phyloP scores from a whole-genome alignment of 495 filamentous ascomycete genomes.

The Annulohypoxylon stygium region DNA sequence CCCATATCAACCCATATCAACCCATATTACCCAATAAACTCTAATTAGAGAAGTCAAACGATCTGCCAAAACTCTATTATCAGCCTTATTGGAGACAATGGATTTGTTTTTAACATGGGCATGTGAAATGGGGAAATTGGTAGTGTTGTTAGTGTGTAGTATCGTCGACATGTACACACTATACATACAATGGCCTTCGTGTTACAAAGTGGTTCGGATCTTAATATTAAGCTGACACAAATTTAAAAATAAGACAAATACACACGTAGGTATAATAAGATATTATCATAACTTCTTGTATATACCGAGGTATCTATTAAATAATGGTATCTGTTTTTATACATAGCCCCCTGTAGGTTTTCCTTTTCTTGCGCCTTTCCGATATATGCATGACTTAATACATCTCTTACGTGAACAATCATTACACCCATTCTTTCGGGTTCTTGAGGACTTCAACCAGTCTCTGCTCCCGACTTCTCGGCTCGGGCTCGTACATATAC shows the following conservation, averaged over 20 bases:
- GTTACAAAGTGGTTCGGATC: background rate
- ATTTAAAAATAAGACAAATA: background rate
- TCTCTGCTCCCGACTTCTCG: slow-evolving; percentile 78
- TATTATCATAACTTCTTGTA: background rate
- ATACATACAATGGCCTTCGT: background rate
- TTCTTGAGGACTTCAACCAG: slow-evolving; percentile 86
- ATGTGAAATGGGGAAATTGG: background rate
- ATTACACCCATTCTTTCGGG: slow-evolving; percentile 90
- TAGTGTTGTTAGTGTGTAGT: background rate
- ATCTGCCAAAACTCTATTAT: slow-evolving; percentile 5
- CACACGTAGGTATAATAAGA: background rate
- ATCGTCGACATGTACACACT: background rate
- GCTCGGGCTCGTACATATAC: slow-evolving; percentile 91
- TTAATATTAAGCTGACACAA: slow-evolving; percentile 4
- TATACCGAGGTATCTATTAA: background rate
- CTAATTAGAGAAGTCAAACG: slow-evolving; percentile 2
- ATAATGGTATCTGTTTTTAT: slow-evolving; percentile 20
- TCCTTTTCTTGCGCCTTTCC: slow-evolving; percentile 27
- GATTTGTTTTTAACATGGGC: background rate
- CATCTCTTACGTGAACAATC: slow-evolving; percentile 14
- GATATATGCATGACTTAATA: slow-evolving; percentile 6
- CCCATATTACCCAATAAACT: slow-evolving; percentile 14
- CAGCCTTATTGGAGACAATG: slow-evolving; percentile 1
- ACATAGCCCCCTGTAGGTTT: slow-evolving; percentile 11
- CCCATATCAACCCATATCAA: slow-evolving; percentile 14